phyloP scores from a whole-genome alignment of 2,329 filamentous ascomycete species.

The Gnomoniopsis sp. region DNA sequence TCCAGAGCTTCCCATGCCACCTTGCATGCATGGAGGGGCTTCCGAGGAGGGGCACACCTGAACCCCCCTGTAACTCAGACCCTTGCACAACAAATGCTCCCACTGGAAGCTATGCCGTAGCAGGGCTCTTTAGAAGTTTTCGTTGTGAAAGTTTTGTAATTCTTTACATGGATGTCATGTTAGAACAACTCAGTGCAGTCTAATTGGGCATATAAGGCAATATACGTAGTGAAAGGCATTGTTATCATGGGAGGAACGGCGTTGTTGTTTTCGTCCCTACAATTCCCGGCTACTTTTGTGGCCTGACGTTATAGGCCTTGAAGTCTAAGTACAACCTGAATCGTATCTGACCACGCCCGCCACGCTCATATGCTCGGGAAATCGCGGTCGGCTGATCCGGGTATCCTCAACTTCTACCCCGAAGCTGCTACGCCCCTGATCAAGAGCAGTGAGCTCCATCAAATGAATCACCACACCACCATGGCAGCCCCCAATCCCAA shows the following conservation, averaged over 20 bases:
- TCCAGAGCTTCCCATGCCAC: not conserved
- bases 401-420: not conserved
- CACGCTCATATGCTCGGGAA: constrained; percentile 2
- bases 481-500: not conserved
- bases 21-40: not conserved
- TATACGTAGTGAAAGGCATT: too few species aligned
- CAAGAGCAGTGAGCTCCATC: not conserved
- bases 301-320: constrained; percentile 6
- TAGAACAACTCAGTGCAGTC: too few species aligned
- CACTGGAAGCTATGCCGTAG: too few species aligned
- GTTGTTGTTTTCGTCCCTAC: not conserved
- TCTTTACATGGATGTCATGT: too few species aligned
- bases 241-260: too few species aligned
- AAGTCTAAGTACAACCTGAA: not conserved
- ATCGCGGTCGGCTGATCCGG: not conserved
- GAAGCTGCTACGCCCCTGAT: not conserved
- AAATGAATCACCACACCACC: not conserved
- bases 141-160: too few species aligned
- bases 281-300: constrained; percentile 4
- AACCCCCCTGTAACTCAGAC: not conserved
- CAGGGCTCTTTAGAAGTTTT: too few species aligned
- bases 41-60: not conserved
- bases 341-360: not conserved
- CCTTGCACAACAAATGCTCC: too few species aligned
- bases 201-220: too few species aligned